Evolutionary conservation across 257 asterid species (phyloP).

Genomic region (Petunia axillaris): DNA sequence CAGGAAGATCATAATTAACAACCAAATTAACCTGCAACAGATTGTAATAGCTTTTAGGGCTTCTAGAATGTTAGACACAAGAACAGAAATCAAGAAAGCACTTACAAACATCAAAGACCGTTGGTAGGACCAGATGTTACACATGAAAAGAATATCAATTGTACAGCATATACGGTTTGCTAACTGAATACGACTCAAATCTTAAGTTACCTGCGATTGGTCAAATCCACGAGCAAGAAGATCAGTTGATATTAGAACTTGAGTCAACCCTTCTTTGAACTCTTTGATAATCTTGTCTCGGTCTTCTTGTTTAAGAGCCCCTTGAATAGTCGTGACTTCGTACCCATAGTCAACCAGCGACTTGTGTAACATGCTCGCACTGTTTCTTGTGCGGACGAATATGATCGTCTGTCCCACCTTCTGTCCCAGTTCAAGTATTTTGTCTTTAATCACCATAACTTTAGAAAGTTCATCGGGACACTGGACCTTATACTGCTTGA

Average conservation of each 20-base stretch:
- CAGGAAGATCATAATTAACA: conserved; percentile 85
- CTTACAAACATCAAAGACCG: neutral
- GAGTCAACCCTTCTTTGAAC: conserved; percentile 87
- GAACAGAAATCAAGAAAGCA: neutral
- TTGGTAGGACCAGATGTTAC: neutral
- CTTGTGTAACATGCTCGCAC: conserved; percentile 59
- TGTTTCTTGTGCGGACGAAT: conserved; percentile 61
- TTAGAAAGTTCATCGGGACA: conserved; percentile 91
- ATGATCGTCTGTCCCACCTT: conserved; percentile 91
- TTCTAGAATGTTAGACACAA: conserved; percentile 18
- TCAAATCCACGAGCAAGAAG: conserved; percentile 96
- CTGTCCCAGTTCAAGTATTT: conserved; percentile 84
- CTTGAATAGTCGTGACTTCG: conserved; percentile 94
- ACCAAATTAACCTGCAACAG: conserved; percentile 83
- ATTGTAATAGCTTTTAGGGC: neutral
- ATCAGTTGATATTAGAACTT: conserved; percentile 91
- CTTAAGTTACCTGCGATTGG: conserved; percentile 67
- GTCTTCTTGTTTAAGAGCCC: conserved; percentile 67
- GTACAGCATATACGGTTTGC: neutral
- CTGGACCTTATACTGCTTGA: conserved; percentile 71
- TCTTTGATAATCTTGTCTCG: conserved; percentile 79
- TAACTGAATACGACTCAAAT: neutral
- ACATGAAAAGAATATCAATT: neutral
- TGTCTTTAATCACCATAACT: conserved; percentile 72
- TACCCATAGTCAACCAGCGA: conserved; percentile 64